Base-by-base conservation (phyloP, 345 rosid genomes). In the Eucalyptus caleyi region DNA sequence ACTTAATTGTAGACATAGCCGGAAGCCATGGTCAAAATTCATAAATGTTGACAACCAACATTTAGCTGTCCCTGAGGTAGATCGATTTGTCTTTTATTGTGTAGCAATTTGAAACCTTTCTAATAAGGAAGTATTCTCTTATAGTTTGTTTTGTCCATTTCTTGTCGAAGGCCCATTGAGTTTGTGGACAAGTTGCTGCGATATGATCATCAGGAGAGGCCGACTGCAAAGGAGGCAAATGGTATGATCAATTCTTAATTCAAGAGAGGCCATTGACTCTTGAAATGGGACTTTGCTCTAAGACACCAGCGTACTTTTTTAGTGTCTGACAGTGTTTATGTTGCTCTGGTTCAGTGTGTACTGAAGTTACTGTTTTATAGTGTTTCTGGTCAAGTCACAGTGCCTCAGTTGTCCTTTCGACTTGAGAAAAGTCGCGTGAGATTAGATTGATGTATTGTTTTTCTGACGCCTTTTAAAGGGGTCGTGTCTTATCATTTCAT, bases 171-270 rank as follows among this genome's bases (percentile, higher is more conserved):
- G 99, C 99, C n/a, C 90, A 91, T 98, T 69, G 99, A 98, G 91
- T 98, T 98, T 91, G 96, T 98, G 49, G 99, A 98, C 94, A 98
- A 96, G 93, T 93, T 98, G 95, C 93, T 98, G 91, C 95, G 95
- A 88, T 98, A 97, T 95, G 99, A 98, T 93, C 99, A 97, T 91
- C 97, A 94, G 90, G 99, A 98, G 93, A 97, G 99, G 93, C 99
- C 96, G 67, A 97, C 99, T 56, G 99, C 99, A 42, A 97, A 96
- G 93, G 99, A 97, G 92, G 99, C 99, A n/a, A 85, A 97, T 97
- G 99, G 99, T 97, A 92, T 89, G 62, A 47, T 59, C 32, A 45
- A 81, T 32, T 87, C 34, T 12, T 10, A 37, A 6, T 26, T 86
- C 27, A 77, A 77, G 42, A 77, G 47, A 21, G 83, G 83, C 83